phyloP scores from a whole-genome alignment of 2,329 filamentous ascomycete species.

The Phyllosticta paracitricarpa region DNA sequence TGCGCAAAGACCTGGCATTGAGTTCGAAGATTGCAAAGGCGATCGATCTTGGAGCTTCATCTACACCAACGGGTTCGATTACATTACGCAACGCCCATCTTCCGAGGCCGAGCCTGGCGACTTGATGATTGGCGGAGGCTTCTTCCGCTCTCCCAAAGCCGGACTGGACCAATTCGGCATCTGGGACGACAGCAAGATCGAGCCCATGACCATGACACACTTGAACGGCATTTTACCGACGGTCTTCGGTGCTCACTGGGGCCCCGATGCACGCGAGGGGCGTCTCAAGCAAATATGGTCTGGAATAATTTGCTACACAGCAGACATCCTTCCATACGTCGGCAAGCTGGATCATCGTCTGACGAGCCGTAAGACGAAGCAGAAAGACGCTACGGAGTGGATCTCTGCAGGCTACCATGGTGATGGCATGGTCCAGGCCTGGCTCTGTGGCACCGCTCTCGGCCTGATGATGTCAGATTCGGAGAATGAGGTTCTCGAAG shows the following conservation, averaged over 20 bases:
- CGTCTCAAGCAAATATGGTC: slow-evolving; percentile 14
- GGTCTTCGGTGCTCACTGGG: slow-evolving; percentile 6
- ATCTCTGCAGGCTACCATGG: slow-evolving; percentile 16
- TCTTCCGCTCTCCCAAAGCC: slow-evolving; percentile 22
- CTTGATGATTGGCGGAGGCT: slow-evolving; percentile 38
- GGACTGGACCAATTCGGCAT: slow-evolving; percentile 14
- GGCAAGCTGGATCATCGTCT: slow-evolving; percentile 2
- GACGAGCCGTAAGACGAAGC: slow-evolving; percentile 11
- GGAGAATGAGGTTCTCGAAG: neutral
- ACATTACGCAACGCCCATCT: slow-evolving; percentile 18
- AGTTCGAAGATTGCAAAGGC: neutral
- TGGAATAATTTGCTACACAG: slow-evolving; percentile 16
- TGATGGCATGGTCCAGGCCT: slow-evolving; percentile 15
- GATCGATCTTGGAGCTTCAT: slow-evolving; percentile 19
- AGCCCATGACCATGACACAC: neutral
- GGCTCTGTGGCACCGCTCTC: slow-evolving; percentile 2
- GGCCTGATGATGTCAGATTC: slow-evolving; percentile 2
- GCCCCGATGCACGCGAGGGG: neutral
- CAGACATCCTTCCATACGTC: neutral
- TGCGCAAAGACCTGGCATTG: neutral
- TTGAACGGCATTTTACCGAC: slow-evolving; percentile 16
- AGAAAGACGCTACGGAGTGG: slow-evolving; percentile 13
- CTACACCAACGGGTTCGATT: slow-evolving; percentile 5
- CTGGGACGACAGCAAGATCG: slow-evolving; percentile 28
- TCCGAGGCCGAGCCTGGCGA: slow-evolving; percentile 33